Percentiles rank a stretch among this genome's conserved stretches.
These are phyloP conservation scores for Calonectria crousiana DNA, from an alignment of 2,329 filamentous ascomycete species.

Conservation along the genomic window DNA sequence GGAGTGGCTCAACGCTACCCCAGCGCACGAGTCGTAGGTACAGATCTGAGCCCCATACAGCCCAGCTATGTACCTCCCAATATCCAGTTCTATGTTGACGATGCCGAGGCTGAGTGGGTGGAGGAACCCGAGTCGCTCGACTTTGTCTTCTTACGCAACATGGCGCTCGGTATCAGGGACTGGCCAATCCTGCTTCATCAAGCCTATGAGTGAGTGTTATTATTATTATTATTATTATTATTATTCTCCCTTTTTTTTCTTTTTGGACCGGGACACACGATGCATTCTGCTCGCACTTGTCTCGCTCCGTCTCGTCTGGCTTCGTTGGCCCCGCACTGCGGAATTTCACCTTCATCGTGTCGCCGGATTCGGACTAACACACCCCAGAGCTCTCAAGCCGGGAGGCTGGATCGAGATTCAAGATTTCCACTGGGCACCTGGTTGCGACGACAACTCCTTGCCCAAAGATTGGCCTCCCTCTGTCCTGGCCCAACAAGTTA, in stretches of 20 bases:
- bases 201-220: conserved; percentile 25
- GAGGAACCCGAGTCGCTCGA: conserved; percentile 35
- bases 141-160: conserved; percentile 44
- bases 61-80: conserved; percentile 52
- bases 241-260: neutral
- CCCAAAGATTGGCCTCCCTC: conserved; percentile 38
- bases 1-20: conserved; percentile 50
- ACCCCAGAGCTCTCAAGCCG: conserved; percentile 46
- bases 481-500: conserved; percentile 39
- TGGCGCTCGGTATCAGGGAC: conserved; percentile 49
- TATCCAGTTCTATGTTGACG: conserved; percentile 50
- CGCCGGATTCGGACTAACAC: conserved; percentile 8
- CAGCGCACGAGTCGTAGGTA: conserved; percentile 49
- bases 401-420: conserved; percentile 61
- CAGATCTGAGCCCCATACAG: conserved; percentile 54
- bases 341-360: neutral
- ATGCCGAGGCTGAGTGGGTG: conserved; percentile 46
- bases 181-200: conserved; percentile 23
- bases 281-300: neutral
- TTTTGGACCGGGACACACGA: neutral
- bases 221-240: too few species aligned
- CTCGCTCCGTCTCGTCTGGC: neutral
- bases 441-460: conserved; percentile 43
- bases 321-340: neutral
- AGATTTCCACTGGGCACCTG: conserved; percentile 35